Evolutionary conservation across 129 eudicot species (phyloP).

Genomic region (Deinandra increscens): DNA sequence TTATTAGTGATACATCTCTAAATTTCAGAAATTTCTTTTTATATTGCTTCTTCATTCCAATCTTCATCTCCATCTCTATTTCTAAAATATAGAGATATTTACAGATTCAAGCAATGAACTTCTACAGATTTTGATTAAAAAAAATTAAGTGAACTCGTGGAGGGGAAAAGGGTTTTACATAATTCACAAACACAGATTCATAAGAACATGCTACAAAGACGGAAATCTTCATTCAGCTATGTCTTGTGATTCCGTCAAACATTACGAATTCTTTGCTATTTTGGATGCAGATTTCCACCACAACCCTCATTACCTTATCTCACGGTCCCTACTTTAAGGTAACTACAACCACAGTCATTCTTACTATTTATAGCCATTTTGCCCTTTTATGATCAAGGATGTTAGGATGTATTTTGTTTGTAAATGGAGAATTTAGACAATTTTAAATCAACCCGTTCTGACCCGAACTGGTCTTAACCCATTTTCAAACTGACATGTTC

Average conservation of each 20-base stretch:
- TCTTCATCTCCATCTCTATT: no score
- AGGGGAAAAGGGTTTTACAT: conserved; percentile 70
- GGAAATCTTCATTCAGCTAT: conserved; percentile 92
- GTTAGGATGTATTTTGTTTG: no score
- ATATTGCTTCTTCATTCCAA: conserved; percentile 64
- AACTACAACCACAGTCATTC: conserved; percentile 32
- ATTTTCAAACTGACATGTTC: no score
- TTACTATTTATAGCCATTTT: no score
- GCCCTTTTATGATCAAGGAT: no score
- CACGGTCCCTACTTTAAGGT: conserved; percentile 82
- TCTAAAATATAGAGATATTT: no score
- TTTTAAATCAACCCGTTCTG: no score
- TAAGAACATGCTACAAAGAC: conserved; percentile 84
- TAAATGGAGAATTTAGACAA: no score
- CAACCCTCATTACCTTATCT: conserved; percentile 64
- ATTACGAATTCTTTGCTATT: conserved; percentile 79
- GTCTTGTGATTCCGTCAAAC: conserved; percentile 84
- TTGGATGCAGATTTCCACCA: conserved; percentile 94
- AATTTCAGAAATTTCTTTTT: no score
- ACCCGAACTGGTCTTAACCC: no score
- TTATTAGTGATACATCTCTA: no score
- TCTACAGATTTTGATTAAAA: conserved; percentile 53
- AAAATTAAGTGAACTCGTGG: conserved; percentile 60
- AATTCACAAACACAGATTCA: conserved; percentile 65
- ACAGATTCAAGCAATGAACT: conserved; percentile 81